Evolutionary conservation across 176 grass and related monocot species (phyloP).

Genomic region (Eragrostis nindensis): DNA sequence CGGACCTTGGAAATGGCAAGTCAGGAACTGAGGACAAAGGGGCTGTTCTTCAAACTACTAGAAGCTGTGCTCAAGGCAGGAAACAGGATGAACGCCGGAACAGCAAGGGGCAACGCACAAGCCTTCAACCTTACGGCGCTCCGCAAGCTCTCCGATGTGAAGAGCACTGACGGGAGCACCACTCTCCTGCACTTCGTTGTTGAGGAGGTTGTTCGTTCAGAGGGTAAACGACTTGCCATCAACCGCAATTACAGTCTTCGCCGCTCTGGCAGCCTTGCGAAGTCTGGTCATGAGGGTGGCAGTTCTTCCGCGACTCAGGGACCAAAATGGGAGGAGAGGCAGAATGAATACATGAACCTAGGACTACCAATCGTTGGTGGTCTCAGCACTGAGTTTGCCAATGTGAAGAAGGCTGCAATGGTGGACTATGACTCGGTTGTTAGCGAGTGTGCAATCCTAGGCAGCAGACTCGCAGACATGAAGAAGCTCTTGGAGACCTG

Average conservation of each 20-base stretch:
- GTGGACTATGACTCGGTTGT: constrained; percentile 71
- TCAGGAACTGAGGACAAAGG: constrained; percentile 80
- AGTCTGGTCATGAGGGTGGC: constrained; percentile 40
- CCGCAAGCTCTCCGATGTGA: constrained; percentile 89
- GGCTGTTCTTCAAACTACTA: constrained; percentile 90
- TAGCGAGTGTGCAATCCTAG: constrained; percentile 54
- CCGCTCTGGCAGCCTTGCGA: constrained; percentile 59
- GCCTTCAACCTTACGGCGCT: constrained; percentile 88
- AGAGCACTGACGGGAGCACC: constrained; percentile 86
- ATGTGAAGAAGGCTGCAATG: constrained; percentile 71
- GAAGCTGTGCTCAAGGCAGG: constrained; percentile 98
- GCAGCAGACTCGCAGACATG: constrained; percentile 51
- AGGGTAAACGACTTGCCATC: constrained; percentile 81
- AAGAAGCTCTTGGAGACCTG: constrained; percentile 69
- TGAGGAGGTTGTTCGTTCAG: constrained; percentile 77
- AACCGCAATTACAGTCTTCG: constrained; percentile 76
- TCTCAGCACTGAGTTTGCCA: constrained; percentile 79
- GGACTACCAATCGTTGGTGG: constrained; percentile 82
- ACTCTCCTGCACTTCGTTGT: constrained; percentile 89
- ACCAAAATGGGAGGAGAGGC: constrained; percentile 69
- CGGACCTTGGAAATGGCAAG: constrained; percentile 66
- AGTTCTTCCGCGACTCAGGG: constrained; percentile 37
- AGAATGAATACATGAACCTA: constrained; percentile 84
- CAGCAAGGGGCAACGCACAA: constrained; percentile 85
- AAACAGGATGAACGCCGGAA: constrained; percentile 95